phyloP scores from a whole-genome alignment of 169 alveolate species.

The Plasmodium malariae region DNA sequence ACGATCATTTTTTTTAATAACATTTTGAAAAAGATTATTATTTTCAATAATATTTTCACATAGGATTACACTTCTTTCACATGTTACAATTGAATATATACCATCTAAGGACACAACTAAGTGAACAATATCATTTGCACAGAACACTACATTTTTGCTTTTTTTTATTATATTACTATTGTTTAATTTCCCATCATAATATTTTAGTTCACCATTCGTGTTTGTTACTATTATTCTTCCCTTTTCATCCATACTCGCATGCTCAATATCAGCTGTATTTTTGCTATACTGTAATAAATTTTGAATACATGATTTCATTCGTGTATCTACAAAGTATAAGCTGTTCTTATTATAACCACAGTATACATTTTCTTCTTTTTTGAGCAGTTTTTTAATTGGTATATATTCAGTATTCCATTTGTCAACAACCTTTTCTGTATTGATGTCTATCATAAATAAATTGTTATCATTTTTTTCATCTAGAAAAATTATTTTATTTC shows the following conservation, averaged over 20 bases:
- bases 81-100: constrained; percentile 43
- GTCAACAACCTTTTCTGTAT: constrained; percentile 26
- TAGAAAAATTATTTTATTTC: constrained; percentile 20
- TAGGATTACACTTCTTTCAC: constrained; percentile 26
- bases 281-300: constrained; percentile 35
- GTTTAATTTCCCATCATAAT: constrained; percentile 70
- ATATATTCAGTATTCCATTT: constrained; percentile 48
- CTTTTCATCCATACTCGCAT: constrained; percentile 57
- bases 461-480: constrained; percentile 50
- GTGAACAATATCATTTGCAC: constrained; percentile 64
- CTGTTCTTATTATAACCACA: constrained; percentile 50
- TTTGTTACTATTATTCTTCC: constrained; percentile 41
- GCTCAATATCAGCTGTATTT: constrained; percentile 42
- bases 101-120: constrained; percentile 41
- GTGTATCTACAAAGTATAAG: constrained; percentile 42
- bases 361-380: constrained; percentile 45
- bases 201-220: constrained; percentile 47
- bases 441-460: constrained; percentile 56
- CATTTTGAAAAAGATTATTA: constrained; percentile 32
- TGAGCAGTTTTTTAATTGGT: constrained; percentile 28
- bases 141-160: constrained; percentile 24
- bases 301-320: constrained; percentile 49
- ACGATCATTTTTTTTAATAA: constrained; percentile 41
- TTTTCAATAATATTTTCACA: constrained; percentile 41
- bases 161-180: constrained; percentile 38